A percentile compares a stretch with the other conserved stretches of the same genome.
Conservation (phyloP, 2,329 filamentous ascomycete species). For the Penicillium sp. region DNA sequence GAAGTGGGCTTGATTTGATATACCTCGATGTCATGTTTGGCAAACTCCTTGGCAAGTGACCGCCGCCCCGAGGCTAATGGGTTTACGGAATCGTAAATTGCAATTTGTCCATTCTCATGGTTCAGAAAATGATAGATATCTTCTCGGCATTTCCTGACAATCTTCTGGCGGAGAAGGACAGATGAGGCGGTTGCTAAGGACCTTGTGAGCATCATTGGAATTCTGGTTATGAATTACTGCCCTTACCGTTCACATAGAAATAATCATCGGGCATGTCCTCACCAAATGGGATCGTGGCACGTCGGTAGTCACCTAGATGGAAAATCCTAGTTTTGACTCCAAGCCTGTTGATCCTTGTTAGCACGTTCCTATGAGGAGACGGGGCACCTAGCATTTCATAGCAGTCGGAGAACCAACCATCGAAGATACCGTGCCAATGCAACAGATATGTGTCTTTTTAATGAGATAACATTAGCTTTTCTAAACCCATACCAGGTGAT, state of each 20-base stretch:
- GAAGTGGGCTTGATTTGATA: conserved; percentile 19
- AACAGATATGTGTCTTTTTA: conserved; percentile 80
- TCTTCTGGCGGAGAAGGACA: conserved; percentile 93
- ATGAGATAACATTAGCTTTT: not conserved
- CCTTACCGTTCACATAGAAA: conserved; percentile 81
- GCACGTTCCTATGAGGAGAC: not conserved
- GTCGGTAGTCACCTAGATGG: conserved; percentile 92
- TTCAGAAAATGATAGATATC: conserved; percentile 97
- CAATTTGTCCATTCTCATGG: conserved; percentile 95
- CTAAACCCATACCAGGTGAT: not conserved
- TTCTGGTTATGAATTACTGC: not conserved
- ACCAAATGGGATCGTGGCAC: conserved; percentile 81
- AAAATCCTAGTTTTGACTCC: conserved; percentile 98
- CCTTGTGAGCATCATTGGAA: conserved; percentile 16
- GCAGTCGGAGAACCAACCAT: conserved; percentile 58
- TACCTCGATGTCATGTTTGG: conserved; percentile 94
- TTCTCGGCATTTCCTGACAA: conserved; percentile 93
- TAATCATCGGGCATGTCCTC: conserved; percentile 93
- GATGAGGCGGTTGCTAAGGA: conserved; percentile 72
- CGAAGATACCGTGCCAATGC: conserved; percentile 91
- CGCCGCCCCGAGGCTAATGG: conserved; percentile 78
- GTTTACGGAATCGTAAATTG: conserved; percentile 98
- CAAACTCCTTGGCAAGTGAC: conserved; percentile 89
- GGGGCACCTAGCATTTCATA: not conserved
- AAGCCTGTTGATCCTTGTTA: conserved; percentile 58